Conservation (phyloP, 352 stramenopile species). For the Achlya hypogyna region DNA sequence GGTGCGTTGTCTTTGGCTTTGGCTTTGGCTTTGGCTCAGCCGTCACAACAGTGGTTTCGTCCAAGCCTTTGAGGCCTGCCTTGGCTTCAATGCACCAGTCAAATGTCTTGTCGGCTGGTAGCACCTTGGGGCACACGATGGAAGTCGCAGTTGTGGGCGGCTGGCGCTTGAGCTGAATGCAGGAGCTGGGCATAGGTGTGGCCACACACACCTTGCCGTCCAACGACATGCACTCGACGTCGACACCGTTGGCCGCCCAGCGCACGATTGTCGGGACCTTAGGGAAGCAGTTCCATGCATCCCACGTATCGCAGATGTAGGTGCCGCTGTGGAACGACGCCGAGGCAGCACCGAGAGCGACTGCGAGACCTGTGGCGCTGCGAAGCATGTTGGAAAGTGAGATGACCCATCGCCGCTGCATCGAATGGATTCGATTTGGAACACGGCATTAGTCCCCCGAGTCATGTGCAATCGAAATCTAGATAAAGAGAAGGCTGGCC, state of each 20-base stretch:
- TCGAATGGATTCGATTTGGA: neutral
- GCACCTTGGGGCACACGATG: neutral
- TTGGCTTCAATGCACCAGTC: neutral
- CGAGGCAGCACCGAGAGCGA: neutral
- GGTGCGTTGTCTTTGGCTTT: too few relatives aligned
- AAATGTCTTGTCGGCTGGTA: neutral
- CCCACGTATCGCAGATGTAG: neutral
- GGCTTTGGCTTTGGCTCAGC: too few relatives aligned
- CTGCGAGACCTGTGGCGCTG: neutral
- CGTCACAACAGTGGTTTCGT: neutral
- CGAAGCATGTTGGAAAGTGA: neutral
- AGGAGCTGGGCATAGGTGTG: neutral
- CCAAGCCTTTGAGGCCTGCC: neutral
- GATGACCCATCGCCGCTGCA: neutral
- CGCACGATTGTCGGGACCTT: neutral
- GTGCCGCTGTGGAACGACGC: neutral
- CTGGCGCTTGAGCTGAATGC: neutral
- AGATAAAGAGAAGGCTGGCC: neutral
- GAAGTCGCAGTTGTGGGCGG: neutral
- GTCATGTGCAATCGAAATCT: neutral
- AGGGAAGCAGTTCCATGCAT: neutral
- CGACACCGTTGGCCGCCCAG: neutral
- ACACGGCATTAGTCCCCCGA: neutral
- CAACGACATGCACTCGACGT: constrained; percentile 7
- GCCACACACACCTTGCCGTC: constrained; percentile 1